Evolutionary conservation across 2,329 filamentous ascomycete genomes (phyloP).

Genomic region (Xylogone sp.): DNA sequence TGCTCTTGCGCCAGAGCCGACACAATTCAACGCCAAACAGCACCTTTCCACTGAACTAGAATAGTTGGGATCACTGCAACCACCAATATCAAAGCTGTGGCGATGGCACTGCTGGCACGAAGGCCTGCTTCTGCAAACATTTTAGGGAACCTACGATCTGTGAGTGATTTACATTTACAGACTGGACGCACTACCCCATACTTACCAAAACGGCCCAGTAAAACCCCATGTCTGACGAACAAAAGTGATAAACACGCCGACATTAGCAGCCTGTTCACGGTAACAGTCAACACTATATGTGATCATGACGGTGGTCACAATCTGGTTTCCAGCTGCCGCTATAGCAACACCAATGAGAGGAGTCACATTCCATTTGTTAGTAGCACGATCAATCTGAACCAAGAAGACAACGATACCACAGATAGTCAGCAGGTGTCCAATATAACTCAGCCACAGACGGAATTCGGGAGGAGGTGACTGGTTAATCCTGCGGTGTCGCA

Average conservation of each 20-base stretch:
- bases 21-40: too few species aligned
- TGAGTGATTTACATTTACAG: too few species aligned
- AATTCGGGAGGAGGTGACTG: slow-evolving; percentile 41
- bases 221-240: slow-evolving; percentile 52
- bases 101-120: slow-evolving; percentile 28
- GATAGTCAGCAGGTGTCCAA: slow-evolving; percentile 46
- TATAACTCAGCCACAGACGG: slow-evolving; percentile 54
- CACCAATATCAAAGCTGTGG: slow-evolving; percentile 29
- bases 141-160: too few species aligned
- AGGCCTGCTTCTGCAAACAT: slow-evolving; percentile 31
- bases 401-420: slow-evolving; percentile 51
- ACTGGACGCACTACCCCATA: too few species aligned
- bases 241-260: slow-evolving; percentile 58
- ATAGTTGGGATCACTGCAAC: slow-evolving; percentile 25
- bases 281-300: slow-evolving; percentile 59
- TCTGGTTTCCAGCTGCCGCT: slow-evolving; percentile 52
- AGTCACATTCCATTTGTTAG: slow-evolving; percentile 43
- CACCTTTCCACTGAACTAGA: slow-evolving; percentile 21
- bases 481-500: background rate
- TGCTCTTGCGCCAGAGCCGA: too few species aligned
- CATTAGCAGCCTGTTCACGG: slow-evolving; percentile 45
- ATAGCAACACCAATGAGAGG: slow-evolving; percentile 51
- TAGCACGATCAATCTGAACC: slow-evolving; percentile 43
- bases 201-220: slow-evolving; percentile 15
- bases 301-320: slow-evolving; percentile 56